A percentile compares a stretch with the other conserved stretches of the same genome.
phyloP scores from a whole-genome alignment of 805 yeast genomes.

The Myxozyma kluyveri region DNA sequence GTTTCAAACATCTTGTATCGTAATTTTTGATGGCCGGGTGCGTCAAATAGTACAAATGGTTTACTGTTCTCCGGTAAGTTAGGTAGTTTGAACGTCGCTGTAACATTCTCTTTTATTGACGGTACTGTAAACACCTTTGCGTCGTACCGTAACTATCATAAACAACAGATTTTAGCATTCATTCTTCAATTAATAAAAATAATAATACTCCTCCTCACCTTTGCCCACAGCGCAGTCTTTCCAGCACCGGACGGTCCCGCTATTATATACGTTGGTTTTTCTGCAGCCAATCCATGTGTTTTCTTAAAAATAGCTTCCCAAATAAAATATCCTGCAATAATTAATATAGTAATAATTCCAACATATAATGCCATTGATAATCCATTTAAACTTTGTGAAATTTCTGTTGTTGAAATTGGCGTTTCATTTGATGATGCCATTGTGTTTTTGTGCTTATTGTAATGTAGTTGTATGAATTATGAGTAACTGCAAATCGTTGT shows the following conservation, averaged over 20 bases:
- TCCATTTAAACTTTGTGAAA: too few relatives aligned
- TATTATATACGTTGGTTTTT: conserved; percentile 55
- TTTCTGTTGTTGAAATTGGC: too few relatives aligned
- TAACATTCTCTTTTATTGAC: conserved; percentile 50
- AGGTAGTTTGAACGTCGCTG: conserved; percentile 44
- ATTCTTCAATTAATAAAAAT: not conserved
- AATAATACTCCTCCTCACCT: conserved; percentile 17
- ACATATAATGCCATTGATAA: conserved; percentile 3
- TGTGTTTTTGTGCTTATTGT: too few relatives aligned
- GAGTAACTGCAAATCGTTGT: too few relatives aligned
- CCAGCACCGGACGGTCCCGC: conserved; percentile 66
- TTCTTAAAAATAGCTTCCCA: conserved; percentile 4
- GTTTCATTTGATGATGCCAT: too few relatives aligned
- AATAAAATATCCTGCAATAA: conserved; percentile 1
- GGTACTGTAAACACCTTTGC: conserved; percentile 44
- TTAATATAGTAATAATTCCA: not conserved
- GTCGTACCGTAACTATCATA: conserved; percentile 24
- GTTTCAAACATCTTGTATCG: conserved; percentile 52
- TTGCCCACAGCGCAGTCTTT: conserved; percentile 56
- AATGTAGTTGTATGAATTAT: too few relatives aligned
- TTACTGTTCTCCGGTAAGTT: conserved; percentile 40
- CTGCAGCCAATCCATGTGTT: conserved; percentile 19
- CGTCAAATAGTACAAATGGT: conserved; percentile 61
- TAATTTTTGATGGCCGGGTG: conserved; percentile 86
- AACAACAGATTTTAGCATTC: not conserved